Percentiles rank a stretch among this genome's conserved stretches.
Evolutionary conservation across 805 yeast genomes (phyloP).

Genomic region (Lipomyces japonicus): DNA sequence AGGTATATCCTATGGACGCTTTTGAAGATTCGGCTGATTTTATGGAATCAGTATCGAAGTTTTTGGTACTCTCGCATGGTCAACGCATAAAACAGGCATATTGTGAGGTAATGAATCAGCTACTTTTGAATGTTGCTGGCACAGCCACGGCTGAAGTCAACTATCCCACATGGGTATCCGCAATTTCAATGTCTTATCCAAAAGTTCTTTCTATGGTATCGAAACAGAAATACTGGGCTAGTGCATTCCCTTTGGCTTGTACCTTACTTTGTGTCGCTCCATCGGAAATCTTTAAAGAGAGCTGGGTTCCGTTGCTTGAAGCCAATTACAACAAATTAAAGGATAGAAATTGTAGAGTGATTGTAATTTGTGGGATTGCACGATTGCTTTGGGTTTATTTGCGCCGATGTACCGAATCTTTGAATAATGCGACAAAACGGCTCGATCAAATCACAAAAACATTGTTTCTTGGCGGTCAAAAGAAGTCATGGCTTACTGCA

Average conservation of each 20-base stretch:
- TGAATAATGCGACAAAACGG: slow-evolving; percentile 79
- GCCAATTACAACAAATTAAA: slow-evolving; percentile 56
- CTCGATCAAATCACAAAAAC: slow-evolving; percentile 60
- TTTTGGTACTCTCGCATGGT: slow-evolving; percentile 63
- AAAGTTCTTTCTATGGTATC: slow-evolving; percentile 47
- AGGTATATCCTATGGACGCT: slow-evolving; percentile 76
- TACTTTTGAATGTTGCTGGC: slow-evolving; percentile 79
- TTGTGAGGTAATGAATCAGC: slow-evolving; percentile 73
- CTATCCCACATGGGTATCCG: slow-evolving; percentile 91
- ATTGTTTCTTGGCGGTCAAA: slow-evolving; percentile 49
- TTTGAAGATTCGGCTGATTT: slow-evolving; percentile 95
- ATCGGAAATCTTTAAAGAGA: slow-evolving; percentile 60
- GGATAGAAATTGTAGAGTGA: slow-evolving; percentile 57
- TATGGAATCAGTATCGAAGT: slow-evolving; percentile 77
- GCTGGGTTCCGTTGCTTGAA: slow-evolving; percentile 73
- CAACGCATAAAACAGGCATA: slow-evolving; percentile 69
- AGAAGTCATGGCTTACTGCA: slow-evolving; percentile 71
- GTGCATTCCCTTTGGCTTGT: slow-evolving; percentile 62
- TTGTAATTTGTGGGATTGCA: slow-evolving; percentile 61
- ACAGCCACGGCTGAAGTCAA: slow-evolving; percentile 88
- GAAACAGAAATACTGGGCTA: slow-evolving; percentile 57
- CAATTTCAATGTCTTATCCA: slow-evolving; percentile 59
- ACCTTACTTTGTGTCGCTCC: slow-evolving; percentile 79
- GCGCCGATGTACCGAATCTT: slow-evolving; percentile 79
- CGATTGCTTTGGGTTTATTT: slow-evolving; percentile 86